Percentiles rank a stretch among this genome's conserved stretches.
Conservation (phyloP, 106 monocot genomes). For the Dendrobium officinale region DNA sequence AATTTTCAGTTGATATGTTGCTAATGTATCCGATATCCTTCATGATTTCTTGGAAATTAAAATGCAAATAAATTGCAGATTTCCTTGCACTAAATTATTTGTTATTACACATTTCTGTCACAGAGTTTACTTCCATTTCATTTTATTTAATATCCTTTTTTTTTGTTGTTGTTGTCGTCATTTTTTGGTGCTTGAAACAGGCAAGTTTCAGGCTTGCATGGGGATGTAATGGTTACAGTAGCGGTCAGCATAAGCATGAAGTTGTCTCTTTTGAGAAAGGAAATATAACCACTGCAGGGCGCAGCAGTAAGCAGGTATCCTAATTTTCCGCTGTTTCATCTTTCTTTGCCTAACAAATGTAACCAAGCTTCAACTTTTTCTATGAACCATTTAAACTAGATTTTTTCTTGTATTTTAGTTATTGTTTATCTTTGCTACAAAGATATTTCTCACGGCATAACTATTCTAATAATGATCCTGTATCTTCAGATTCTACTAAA, state of each 20-base stretch:
- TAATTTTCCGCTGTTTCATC: conserved; percentile 3
- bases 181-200: conserved; percentile 22
- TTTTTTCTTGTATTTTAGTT: conserved; percentile 1
- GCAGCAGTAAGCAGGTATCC: conserved; percentile 85
- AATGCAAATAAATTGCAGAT: background rate
- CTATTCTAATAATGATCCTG: background rate
- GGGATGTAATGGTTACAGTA: conserved; percentile 91
- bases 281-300: conserved; percentile 82
- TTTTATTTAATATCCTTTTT: background rate
- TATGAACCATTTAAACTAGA: background rate
- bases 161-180: background rate
- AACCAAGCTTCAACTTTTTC: background rate
- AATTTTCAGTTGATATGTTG: background rate
- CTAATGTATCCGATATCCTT: background rate
- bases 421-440: background rate
- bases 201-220: conserved; percentile 92
- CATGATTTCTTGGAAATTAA: background rate
- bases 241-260: conserved; percentile 89
- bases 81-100: background rate
- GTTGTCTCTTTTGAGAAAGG: conserved; percentile 94
- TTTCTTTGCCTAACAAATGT: background rate
- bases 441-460: background rate
- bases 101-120: background rate
- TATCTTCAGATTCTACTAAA: conserved; percentile 85
- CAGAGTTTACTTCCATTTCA: background rate